phyloP scores from a whole-genome alignment of 257 asterid genomes.

The Przewalskia tangutica region DNA sequence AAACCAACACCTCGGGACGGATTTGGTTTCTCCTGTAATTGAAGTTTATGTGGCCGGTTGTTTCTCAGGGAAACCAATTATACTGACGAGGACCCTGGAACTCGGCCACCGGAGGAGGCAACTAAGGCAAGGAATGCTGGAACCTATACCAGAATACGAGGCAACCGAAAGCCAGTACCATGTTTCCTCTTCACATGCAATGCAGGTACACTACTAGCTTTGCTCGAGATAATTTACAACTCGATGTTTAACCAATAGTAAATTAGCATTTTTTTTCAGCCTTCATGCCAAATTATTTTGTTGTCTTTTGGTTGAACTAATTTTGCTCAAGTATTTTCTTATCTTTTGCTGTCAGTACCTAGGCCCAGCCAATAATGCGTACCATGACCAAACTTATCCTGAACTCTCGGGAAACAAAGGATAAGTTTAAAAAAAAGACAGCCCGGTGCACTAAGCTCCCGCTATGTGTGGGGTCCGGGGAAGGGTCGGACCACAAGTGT shows the following conservation, averaged over 20 bases:
- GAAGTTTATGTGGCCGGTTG: conserved; percentile 73
- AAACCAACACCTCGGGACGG: conserved; percentile 16
- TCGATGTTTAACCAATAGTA: neutral
- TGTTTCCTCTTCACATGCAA: conserved; percentile 16
- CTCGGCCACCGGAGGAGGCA: conserved; percentile 47
- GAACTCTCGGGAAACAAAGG: conserved; percentile 9
- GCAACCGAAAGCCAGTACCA: conserved; percentile 19
- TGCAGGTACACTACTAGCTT: conserved; percentile 26
- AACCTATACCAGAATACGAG: conserved; percentile 59
- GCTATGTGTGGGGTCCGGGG: no score
- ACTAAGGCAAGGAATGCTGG: conserved; percentile 43
- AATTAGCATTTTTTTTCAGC: neutral
- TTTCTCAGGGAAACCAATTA: conserved; percentile 47
- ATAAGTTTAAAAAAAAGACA: no score
- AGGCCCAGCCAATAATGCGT: conserved; percentile 20
- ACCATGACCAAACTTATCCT: conserved; percentile 40
- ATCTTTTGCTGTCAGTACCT: conserved; percentile 19
- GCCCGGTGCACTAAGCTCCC: no score
- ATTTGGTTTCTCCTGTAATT: conserved; percentile 28
- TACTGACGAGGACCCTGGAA: conserved; percentile 45
- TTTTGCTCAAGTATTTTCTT: neutral
- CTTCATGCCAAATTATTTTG: neutral
- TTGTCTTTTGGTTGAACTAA: neutral
- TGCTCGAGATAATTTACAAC: no score
- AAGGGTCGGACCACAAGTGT: no score